Percentiles rank a stretch among this genome's conserved stretches.
Conservation (phyloP, 2,329 filamentous ascomycete species). For the Hypoxylon sp. region DNA sequence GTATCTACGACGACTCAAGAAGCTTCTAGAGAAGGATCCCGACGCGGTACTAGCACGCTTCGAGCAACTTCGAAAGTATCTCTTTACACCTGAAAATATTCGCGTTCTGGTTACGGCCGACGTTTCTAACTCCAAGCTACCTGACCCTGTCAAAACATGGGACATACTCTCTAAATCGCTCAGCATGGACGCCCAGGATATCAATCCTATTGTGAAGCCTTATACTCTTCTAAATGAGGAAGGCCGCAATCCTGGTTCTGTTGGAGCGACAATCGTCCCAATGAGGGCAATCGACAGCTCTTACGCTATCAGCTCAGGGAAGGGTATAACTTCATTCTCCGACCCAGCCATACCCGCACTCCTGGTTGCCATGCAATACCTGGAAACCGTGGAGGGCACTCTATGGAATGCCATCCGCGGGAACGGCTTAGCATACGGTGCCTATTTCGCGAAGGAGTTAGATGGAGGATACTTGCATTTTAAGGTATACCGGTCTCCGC, state of each 20-base stretch:
- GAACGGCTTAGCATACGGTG: slow-evolving; percentile 92
- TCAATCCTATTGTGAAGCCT: slow-evolving; percentile 79
- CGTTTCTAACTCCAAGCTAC: slow-evolving; percentile 74
- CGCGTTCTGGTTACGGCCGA: slow-evolving; percentile 88
- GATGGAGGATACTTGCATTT: slow-evolving; percentile 87
- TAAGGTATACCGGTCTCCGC: slow-evolving; percentile 90
- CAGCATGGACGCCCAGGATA: slow-evolving; percentile 62
- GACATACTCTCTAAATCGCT: slow-evolving; percentile 71
- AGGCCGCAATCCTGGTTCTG: slow-evolving; percentile 80
- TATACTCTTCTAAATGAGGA: slow-evolving; percentile 80
- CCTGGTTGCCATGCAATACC: slow-evolving; percentile 89
- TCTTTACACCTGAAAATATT: slow-evolving; percentile 89
- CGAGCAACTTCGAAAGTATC: slow-evolving; percentile 78
- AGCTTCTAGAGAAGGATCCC: slow-evolving; percentile 82
- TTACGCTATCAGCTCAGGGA: slow-evolving; percentile 82
- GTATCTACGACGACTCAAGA: slow-evolving; percentile 88
- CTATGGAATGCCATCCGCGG: slow-evolving; percentile 95
- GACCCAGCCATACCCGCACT: slow-evolving; percentile 86
- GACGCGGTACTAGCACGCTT: slow-evolving; percentile 82
- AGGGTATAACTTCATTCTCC: slow-evolving; percentile 80
- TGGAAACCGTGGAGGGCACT: slow-evolving; percentile 93
- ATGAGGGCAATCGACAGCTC: slow-evolving; percentile 95
- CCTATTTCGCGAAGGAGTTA: slow-evolving; percentile 81
- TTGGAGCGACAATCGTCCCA: slow-evolving; percentile 83
- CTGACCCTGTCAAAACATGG: slow-evolving; percentile 85